A percentile compares a stretch with the other conserved stretches of the same genome.
Conservation (phyloP, 345 rosid genomes). For the Bruguiera sexangula region DNA sequence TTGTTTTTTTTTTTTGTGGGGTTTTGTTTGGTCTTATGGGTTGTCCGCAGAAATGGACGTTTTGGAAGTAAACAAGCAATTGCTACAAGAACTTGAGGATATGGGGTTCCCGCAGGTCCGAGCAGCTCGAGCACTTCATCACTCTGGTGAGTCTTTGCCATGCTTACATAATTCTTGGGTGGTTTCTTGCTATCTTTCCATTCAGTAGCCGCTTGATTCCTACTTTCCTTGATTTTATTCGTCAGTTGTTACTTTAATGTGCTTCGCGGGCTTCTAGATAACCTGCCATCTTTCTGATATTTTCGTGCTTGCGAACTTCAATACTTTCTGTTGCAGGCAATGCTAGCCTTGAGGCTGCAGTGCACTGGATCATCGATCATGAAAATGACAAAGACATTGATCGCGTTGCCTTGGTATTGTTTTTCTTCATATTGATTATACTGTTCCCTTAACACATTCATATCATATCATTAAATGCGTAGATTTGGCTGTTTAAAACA, state of each 20-base stretch:
- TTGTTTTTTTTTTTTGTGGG: neutral
- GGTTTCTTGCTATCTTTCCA: too few relatives aligned
- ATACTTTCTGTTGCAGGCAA: conserved; percentile 18
- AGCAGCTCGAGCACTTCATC: conserved; percentile 65
- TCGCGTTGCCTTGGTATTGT: conserved; percentile 17
- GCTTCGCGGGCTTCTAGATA: neutral
- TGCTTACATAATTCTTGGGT: neutral
- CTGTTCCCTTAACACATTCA: neutral
- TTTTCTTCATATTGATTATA: neutral
- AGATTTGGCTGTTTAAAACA: too few relatives aligned
- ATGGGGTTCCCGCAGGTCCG: conserved; percentile 58
- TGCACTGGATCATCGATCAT: conserved; percentile 32
- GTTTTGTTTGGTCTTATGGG: too few relatives aligned
- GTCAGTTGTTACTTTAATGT: neutral
- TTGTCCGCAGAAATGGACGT: conserved; percentile 33
- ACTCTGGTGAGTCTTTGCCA: conserved; percentile 44
- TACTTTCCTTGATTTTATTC: too few relatives aligned
- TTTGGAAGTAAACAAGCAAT: conserved; percentile 47
- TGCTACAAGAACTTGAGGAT: conserved; percentile 61
- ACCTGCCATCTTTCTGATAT: neutral
- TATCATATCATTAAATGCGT: too few relatives aligned
- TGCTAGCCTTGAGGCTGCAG: conserved; percentile 22
- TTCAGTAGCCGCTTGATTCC: too few relatives aligned
- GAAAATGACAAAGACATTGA: conserved; percentile 29
- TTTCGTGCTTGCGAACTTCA: neutral